These are phyloP conservation scores for Trichophyton simii DNA, from an alignment of 2,329 filamentous ascomycete genomes.

Conservation along the genomic window DNA sequence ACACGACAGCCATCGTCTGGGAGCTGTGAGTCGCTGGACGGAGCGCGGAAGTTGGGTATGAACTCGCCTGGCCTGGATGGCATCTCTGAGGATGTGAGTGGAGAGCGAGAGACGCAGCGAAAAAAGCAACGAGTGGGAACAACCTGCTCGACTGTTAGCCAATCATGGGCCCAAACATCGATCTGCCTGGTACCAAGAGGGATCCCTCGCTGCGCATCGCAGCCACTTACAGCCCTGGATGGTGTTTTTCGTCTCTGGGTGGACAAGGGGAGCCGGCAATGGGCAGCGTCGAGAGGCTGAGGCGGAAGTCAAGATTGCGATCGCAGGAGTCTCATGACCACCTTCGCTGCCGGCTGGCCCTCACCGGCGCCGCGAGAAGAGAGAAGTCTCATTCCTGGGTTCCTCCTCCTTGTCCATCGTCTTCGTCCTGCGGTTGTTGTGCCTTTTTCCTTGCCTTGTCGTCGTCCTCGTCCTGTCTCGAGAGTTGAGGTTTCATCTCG, in stretches of 20 bases:
- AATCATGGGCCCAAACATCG: background rate
- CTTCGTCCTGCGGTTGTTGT: background rate
- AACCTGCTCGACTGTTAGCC: slow-evolving; percentile 1
- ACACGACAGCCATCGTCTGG: background rate
- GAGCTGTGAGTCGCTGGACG: background rate
- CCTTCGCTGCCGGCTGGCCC: background rate
- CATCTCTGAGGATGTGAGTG: background rate
- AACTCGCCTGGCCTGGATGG: background rate
- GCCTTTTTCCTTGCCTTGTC: background rate
- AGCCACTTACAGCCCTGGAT: background rate
- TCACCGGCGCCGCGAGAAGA: background rate
- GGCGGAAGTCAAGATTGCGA: background rate
- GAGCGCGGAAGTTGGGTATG: slow-evolving; percentile 5
- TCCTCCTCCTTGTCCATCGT: background rate
- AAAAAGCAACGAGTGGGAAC: slow-evolving; percentile 1
- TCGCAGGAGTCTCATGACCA: background rate
- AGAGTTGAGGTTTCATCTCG: background rate
- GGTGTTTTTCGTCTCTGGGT: background rate
- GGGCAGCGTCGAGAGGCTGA: background rate
- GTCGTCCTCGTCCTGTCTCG: background rate
- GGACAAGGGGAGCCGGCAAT: background rate
- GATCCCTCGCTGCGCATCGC: background rate
- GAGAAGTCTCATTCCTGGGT: no score
- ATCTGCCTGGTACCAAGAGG: background rate
- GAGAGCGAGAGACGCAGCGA: background rate